These are phyloP conservation scores for Berkeleyomyces basicola DNA, from an alignment of 2,329 filamentous ascomycete genomes.

Conservation along the genomic window DNA sequence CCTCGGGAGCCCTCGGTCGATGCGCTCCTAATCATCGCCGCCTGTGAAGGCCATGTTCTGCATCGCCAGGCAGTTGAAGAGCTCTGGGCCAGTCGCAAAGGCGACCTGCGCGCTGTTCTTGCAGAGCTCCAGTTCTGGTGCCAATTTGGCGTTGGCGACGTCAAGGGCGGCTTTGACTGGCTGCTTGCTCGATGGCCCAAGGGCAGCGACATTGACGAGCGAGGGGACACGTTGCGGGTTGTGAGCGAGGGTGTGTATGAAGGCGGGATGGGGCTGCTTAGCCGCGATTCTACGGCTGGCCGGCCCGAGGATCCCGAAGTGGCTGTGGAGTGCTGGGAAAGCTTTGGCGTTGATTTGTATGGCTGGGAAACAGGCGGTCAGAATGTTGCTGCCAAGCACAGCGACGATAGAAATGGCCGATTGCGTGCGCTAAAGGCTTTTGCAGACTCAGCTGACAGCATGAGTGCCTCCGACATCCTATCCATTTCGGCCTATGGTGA, in stretches of 20 bases:
- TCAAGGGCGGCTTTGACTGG: slow-evolving; percentile 81
- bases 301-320: slow-evolving; percentile 29
- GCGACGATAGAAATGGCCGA: slow-evolving; percentile 16
- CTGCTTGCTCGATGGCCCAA: slow-evolving; percentile 63
- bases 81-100: slow-evolving; percentile 51
- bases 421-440: slow-evolving; percentile 30
- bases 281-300: slow-evolving; percentile 36
- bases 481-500: slow-evolving; percentile 31
- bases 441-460: slow-evolving; percentile 36
- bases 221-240: slow-evolving; percentile 55
- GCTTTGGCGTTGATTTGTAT: slow-evolving; percentile 49
- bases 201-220: slow-evolving; percentile 49
- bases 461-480: slow-evolving; percentile 51
- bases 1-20: slow-evolving; percentile 55
- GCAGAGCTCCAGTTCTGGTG: slow-evolving; percentile 91
- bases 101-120: slow-evolving; percentile 67
- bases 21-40: slow-evolving; percentile 65
- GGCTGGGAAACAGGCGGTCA: slow-evolving; percentile 29
- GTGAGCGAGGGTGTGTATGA: slow-evolving; percentile 68
- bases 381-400: not conserved
- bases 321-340: slow-evolving; percentile 46
- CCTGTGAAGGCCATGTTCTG: slow-evolving; percentile 75
- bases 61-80: slow-evolving; percentile 46
- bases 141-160: slow-evolving; percentile 82
- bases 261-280: slow-evolving; percentile 61